Evolutionary conservation across 768 basidiomycete genomes (phyloP), one percentile per base, ranked within the genome.

Genomic region (Asterophora lycoperdoides): DNA sequence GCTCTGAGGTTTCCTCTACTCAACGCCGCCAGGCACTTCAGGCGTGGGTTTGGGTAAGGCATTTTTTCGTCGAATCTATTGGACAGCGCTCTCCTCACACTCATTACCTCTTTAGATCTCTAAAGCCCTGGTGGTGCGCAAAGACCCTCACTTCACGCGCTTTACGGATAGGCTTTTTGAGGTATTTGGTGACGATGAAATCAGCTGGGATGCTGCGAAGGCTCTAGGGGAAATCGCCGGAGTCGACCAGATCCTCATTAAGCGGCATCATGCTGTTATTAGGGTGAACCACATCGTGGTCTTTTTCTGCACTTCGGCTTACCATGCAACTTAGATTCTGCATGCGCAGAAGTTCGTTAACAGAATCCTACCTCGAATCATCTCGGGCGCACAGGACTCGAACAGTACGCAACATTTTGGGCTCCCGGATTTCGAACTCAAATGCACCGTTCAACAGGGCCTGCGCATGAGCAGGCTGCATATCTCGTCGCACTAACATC

Each of bases 401-500:
- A 67, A 66, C 41, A 72, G 89, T 89, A 47, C 41, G 79, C 64
- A 30, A 18, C 39, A 11, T 11, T 14, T n/a, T 18, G 23, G 23
- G 3, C 23, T 23, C 6, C 3, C 23, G 23, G 6, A 23, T 23
- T 23, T 23, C 23, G 23, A 23, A 23, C 23, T 23, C 23, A 23
- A 23, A 23, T 23, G 23, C 44, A 34, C 35, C 28, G 13, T 37
- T 3, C 18, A 40, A 46, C 41, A 61, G 56, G 43, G 41, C 42
- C 45, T 8, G 14, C 76, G 1, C 61, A 60, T 9, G 68, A 73
- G 51, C 87, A 83, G 61, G 77, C 74, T 1, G 80, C 90, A 1
- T 83, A 87, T 62, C 78, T 98, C 2, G 83, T 93, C 30, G 92
- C 92, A 3, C 75, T 98, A 23, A 83, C 88, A 0, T 84, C 84